Evolutionary conservation across 257 asterid genomes (phyloP).

Genomic region (Nicotiana attenuata): DNA sequence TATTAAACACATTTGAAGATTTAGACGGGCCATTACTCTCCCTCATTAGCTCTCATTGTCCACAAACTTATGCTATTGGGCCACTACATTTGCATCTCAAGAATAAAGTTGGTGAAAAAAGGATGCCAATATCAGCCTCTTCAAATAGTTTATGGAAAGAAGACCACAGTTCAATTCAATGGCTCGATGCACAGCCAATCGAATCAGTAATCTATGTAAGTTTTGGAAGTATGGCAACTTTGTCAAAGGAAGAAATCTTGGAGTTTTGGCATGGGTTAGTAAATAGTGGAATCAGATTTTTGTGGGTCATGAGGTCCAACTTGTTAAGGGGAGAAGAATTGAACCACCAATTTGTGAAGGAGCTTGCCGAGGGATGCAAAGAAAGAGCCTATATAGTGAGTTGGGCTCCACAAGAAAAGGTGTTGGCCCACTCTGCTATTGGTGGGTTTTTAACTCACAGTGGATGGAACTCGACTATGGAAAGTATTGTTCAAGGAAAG

Average conservation of each 20-base stretch:
- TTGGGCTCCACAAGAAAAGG: slow-evolving; percentile 28
- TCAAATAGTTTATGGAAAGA: slow-evolving; percentile 30
- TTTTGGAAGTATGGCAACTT: slow-evolving; percentile 23
- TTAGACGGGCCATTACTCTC: slow-evolving; percentile 20
- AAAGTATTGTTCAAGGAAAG: slow-evolving; percentile 27
- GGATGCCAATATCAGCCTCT: background rate
- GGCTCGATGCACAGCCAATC: slow-evolving; percentile 26
- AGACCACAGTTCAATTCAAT: slow-evolving; percentile 18
- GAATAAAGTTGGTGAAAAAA: background rate
- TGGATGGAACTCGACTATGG: slow-evolving; percentile 33
- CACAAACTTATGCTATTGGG: slow-evolving; percentile 22
- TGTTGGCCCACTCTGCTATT: slow-evolving; percentile 19
- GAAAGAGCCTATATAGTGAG: slow-evolving; percentile 21
- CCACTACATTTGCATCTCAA: slow-evolving; percentile 23
- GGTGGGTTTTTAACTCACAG: slow-evolving; percentile 30
- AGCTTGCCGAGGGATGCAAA: slow-evolving; percentile 6
- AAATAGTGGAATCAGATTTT: slow-evolving; percentile 21
- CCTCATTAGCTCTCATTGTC: slow-evolving; percentile 16
- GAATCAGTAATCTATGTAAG: slow-evolving; percentile 31
- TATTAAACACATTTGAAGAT: slow-evolving; percentile 31
- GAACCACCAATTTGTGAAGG: background rate
- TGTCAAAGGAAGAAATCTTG: slow-evolving; percentile 11
- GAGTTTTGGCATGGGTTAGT: slow-evolving; percentile 29
- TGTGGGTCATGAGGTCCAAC: slow-evolving; percentile 27
- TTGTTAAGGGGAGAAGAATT: slow-evolving; percentile 1